Evolutionary conservation across 2,329 filamentous ascomycete species (phyloP).

Genomic region (Polychaeton citri): DNA sequence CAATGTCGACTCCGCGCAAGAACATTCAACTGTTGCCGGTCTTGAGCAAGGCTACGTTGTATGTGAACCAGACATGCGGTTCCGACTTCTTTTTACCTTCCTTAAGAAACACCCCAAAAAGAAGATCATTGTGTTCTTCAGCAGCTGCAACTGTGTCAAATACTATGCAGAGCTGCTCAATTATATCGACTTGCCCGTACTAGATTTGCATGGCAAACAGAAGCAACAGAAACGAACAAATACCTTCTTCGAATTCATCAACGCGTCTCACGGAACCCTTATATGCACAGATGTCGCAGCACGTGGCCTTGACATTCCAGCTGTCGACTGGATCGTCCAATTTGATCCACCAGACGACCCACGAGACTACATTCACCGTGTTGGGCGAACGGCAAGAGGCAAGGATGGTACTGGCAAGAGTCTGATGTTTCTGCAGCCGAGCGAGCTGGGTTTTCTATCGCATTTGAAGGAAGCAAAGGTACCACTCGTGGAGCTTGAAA

Average conservation of each 20-base stretch:
- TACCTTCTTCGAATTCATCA: constrained; percentile 94
- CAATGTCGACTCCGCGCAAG: constrained; percentile 83
- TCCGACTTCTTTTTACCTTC: constrained; percentile 88
- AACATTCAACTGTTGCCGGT: constrained; percentile 83
- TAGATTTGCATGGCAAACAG: constrained; percentile 84
- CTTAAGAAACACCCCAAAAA: constrained; percentile 85
- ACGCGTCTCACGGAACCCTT: constrained; percentile 70
- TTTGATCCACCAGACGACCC: constrained; percentile 56
- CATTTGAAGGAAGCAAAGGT: constrained; percentile 86
- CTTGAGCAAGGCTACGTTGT: constrained; percentile 93
- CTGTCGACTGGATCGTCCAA: constrained; percentile 92
- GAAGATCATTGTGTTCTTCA: constrained; percentile 97
- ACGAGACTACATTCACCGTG: constrained; percentile 84
- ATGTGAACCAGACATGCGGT: constrained; percentile 86
- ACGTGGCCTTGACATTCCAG: constrained; percentile 85
- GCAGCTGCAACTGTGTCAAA: constrained; percentile 68
- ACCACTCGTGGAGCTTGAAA: constrained; percentile 91
- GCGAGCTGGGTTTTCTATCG: constrained; percentile 80
- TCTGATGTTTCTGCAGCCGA: constrained; percentile 85
- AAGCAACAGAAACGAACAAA: constrained; percentile 99
- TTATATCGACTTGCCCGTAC: constrained; percentile 86
- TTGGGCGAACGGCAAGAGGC: constrained; percentile 85
- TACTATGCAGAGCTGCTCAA: constrained; percentile 94
- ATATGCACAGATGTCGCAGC: constrained; percentile 97
- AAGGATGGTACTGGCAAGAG: constrained; percentile 72